Evolutionary conservation across 306 rosid genomes (phyloP).

Genomic region (Begonia masoniana): DNA sequence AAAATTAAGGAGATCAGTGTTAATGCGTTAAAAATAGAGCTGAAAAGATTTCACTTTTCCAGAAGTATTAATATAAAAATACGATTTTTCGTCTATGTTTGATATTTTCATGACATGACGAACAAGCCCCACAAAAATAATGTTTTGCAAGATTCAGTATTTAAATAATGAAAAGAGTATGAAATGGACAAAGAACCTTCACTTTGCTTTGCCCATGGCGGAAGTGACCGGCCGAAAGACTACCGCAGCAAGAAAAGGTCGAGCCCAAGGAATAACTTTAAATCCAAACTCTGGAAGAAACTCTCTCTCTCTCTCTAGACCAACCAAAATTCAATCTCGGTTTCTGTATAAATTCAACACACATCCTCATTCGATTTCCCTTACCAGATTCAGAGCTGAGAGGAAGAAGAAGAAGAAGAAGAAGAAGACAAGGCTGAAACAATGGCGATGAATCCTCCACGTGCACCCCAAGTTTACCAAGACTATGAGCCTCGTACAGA

Average conservation of each 20-base stretch:
- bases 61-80: no score
- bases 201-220: constrained; percentile 17
- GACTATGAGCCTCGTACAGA: constrained; percentile 36
- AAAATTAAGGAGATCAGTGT: no score
- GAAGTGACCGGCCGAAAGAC: background rate
- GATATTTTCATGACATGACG: no score
- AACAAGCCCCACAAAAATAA: no score
- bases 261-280: background rate
- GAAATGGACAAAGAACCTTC: constrained; percentile 17
- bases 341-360: background rate
- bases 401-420: no score
- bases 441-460: constrained; percentile 1
- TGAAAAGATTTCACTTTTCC: no score
- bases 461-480: constrained; percentile 21
- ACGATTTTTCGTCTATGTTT: no score
- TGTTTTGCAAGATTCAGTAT: no score
- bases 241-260: background rate
- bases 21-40: no score
- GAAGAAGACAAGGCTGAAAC: background rate
- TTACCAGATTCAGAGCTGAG: no score
- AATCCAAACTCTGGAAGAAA: background rate
- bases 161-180: background rate
- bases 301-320: background rate
- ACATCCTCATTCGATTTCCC: background rate
- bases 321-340: background rate